phyloP scores from a whole-genome alignment of 352 stramenopile species.

The Phytophthora tentaculata region DNA sequence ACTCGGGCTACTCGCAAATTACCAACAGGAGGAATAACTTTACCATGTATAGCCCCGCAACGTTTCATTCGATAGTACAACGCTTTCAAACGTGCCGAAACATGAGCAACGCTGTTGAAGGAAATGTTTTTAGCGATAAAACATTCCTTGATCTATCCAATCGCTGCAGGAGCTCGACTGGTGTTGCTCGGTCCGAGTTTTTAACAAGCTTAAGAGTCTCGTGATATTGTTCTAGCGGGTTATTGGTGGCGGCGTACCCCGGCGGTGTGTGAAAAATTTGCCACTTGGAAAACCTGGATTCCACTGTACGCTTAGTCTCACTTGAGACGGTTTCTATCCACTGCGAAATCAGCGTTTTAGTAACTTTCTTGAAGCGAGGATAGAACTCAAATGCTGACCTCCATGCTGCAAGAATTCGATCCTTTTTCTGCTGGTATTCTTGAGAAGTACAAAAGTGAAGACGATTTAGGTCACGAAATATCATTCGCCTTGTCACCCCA shows the following conservation, averaged over 20 bases:
- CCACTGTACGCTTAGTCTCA: background rate
- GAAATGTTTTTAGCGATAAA: background rate
- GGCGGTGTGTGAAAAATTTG: background rate
- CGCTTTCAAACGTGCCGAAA: background rate
- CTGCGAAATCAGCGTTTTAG: background rate
- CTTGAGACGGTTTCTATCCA: background rate
- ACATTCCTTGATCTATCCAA: background rate
- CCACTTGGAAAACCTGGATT: background rate
- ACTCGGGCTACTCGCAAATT: background rate
- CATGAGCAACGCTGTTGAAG: background rate
- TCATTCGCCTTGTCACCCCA: too few species aligned
- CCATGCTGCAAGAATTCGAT: background rate
- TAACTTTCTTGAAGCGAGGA: background rate
- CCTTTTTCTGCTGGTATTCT: too few species aligned
- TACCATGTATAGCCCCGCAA: background rate
- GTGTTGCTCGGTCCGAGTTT: background rate
- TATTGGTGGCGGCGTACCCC: background rate
- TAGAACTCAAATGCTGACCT: background rate
- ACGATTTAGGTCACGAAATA: too few species aligned
- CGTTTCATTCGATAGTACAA: background rate
- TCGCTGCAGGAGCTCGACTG: background rate
- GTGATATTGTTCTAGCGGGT: background rate
- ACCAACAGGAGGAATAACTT: background rate
- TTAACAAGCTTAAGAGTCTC: background rate
- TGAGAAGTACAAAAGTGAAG: too few species aligned